These are phyloP conservation scores for Lecanosticta acicola DNA, from an alignment of 2,329 filamentous ascomycete species.

Conservation along the genomic window DNA sequence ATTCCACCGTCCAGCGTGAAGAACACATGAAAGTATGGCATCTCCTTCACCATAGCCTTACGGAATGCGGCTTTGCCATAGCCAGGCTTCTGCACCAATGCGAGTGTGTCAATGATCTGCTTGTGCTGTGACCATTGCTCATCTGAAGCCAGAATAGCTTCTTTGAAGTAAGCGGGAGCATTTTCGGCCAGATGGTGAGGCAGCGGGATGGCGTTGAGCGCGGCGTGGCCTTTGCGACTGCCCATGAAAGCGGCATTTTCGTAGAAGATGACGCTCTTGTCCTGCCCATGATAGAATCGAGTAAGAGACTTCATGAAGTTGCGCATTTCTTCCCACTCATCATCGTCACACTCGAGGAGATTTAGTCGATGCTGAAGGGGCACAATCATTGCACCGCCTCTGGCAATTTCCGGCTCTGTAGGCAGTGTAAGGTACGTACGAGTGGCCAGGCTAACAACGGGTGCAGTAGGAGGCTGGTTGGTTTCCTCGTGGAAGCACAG, in stretches of 20 bases:
- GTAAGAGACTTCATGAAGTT: slow-evolving; percentile 99
- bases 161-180: slow-evolving; percentile 89
- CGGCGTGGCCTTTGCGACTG: slow-evolving; percentile 68
- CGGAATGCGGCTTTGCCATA: slow-evolving; percentile 78
- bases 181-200: slow-evolving; percentile 88
- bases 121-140: slow-evolving; percentile 95
- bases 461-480: slow-evolving; percentile 65
- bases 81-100: slow-evolving; percentile 54
- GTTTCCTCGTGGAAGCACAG: slow-evolving; percentile 90
- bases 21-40: slow-evolving; percentile 98
- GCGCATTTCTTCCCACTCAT: slow-evolving; percentile 97
- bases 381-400: slow-evolving; percentile 80
- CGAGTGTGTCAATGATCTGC: slow-evolving; percentile 84
- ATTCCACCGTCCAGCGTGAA: slow-evolving; percentile 87
- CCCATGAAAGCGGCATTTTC: slow-evolving; percentile 85
- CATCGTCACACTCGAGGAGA: slow-evolving; percentile 94
- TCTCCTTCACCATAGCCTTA: slow-evolving; percentile 78
- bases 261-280: slow-evolving; percentile 91
- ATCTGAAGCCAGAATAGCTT: slow-evolving; percentile 81
- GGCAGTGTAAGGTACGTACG: slow-evolving; percentile 82
- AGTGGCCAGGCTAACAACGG: slow-evolving; percentile 78
- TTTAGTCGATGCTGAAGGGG: slow-evolving; percentile 83
- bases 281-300: slow-evolving; percentile 89
- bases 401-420: slow-evolving; percentile 79
- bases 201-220: slow-evolving; percentile 78